Percentiles rank a stretch among this genome's conserved stretches.
These are phyloP conservation scores for Aspergillus nidulans DNA, from an alignment of 495 filamentous ascomycete species.

Conservation along the genomic window DNA sequence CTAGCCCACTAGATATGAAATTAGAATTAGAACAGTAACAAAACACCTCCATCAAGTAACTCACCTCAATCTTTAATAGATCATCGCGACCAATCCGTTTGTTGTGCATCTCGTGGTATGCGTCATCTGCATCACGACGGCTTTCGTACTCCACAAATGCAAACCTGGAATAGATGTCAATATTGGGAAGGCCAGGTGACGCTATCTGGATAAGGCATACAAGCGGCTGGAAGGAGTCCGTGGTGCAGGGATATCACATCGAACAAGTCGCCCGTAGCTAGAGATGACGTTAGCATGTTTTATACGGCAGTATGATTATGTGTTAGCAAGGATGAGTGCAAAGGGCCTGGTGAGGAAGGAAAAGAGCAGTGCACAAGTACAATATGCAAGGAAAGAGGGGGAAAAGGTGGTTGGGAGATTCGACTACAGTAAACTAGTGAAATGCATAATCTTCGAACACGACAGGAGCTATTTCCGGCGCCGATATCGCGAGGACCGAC, in stretches of 20 bases:
- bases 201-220: constrained; percentile 51
- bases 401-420: not conserved
- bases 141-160: constrained; percentile 99
- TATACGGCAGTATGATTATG: not conserved
- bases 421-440: not conserved
- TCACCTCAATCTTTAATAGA: constrained; percentile 94
- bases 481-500: constrained; percentile 21
- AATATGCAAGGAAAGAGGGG: not conserved
- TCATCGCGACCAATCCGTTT: constrained; percentile 97
- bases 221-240: constrained; percentile 87
- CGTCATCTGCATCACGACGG: constrained; percentile 97
- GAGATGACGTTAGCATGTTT: constrained; percentile 13
- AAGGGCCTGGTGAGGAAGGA: not conserved
- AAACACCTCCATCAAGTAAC: constrained; percentile 18
- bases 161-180: constrained; percentile 55
- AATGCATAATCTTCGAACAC: constrained; percentile 7
- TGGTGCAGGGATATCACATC: constrained; percentile 97
- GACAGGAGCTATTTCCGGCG: constrained; percentile 13
- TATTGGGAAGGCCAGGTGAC: constrained; percentile 14
- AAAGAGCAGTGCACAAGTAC: not conserved
- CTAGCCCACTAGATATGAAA: constrained; percentile 75
- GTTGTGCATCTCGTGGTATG: constrained; percentile 99
- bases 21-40: constrained; percentile 1
- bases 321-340: not conserved
- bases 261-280: constrained; percentile 97